Conservation (phyloP, 441 rosid species). For the Breynia disticha region DNA sequence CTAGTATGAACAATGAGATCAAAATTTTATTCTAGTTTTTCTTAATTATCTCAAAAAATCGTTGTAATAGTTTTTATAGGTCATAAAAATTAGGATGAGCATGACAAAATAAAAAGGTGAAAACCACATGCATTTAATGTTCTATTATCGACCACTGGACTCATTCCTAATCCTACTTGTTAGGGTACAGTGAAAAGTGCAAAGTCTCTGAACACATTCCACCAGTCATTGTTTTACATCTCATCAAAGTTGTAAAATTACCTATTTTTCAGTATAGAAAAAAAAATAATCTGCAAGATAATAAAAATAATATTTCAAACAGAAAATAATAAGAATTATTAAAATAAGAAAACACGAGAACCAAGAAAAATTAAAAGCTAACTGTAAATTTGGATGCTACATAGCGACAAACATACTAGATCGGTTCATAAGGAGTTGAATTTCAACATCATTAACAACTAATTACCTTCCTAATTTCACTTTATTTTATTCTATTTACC, state of each 20-base stretch:
- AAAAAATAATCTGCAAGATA: background rate
- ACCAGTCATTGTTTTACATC: slow-evolving; percentile 20
- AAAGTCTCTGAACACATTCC: slow-evolving; percentile 15
- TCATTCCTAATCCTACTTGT: slow-evolving; percentile 23
- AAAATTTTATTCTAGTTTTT: no score
- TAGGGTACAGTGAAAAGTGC: slow-evolving; percentile 9
- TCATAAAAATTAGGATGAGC: no score
- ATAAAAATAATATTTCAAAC: slow-evolving; percentile 5
- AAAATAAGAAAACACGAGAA: background rate
- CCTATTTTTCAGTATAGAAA: slow-evolving; percentile 7
- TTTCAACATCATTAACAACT: slow-evolving; percentile 11
- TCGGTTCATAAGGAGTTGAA: slow-evolving; percentile 39
- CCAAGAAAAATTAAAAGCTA: no score
- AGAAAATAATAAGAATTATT: slow-evolving; percentile 6
- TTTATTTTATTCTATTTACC: background rate
- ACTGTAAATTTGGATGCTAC: slow-evolving; percentile 8
- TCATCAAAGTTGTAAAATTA: slow-evolving; percentile 13
- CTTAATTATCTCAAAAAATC: no score
- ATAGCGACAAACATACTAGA: slow-evolving; percentile 40
- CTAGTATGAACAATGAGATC: no score
- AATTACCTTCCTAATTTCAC: slow-evolving; percentile 9
- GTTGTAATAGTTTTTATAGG: no score
- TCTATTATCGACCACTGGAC: slow-evolving; percentile 1
- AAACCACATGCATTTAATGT: background rate
- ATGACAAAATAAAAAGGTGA: background rate